Percentiles rank a stretch among this genome's conserved stretches.
These are phyloP conservation scores for Mucor circinelloides DNA, from an alignment of 371 early-diverging fungal species.

Conservation along the genomic window DNA sequence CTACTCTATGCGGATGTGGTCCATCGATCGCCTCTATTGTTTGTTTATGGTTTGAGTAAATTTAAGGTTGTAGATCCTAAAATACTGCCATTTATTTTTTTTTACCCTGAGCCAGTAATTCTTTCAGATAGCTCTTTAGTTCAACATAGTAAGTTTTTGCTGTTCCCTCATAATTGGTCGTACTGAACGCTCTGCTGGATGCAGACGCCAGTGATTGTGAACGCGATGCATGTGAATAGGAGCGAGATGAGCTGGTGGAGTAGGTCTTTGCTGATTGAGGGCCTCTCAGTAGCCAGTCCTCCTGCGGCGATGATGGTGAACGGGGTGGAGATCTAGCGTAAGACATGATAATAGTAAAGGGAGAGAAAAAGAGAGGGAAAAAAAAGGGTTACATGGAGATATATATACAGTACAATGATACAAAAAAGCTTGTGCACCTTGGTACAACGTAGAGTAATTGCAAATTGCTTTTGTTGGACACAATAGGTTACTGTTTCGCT, in stretches of 20 bases:
- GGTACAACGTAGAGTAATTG: conserved; percentile 5
- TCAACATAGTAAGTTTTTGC: conserved; percentile 42
- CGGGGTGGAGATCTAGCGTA: conserved; percentile 40
- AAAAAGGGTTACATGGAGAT: neutral
- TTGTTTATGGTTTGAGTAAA: neutral
- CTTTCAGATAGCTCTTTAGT: conserved; percentile 33
- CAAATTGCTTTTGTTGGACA: neutral
- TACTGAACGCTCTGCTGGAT: conserved; percentile 27
- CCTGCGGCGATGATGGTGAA: conserved; percentile 35
- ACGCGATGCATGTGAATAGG: conserved; percentile 33
- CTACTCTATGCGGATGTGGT: conserved; percentile 56
- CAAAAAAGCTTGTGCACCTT: conserved; percentile 14
- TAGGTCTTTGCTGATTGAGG: conserved; percentile 30
- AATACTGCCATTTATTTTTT: neutral
- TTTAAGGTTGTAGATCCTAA: neutral
- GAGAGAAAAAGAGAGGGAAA: neutral
- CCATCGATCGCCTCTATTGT: conserved; percentile 50
- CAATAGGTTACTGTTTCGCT: neutral
- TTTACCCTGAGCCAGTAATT: conserved; percentile 42
- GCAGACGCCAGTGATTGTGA: conserved; percentile 42
- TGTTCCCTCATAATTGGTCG: conserved; percentile 29
- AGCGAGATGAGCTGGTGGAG: conserved; percentile 40
- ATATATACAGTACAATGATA: neutral
- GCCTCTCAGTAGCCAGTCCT: conserved; percentile 41
- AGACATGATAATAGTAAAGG: conserved; percentile 22